These are phyloP conservation scores for Rehmannia glutinosa DNA, from an alignment of 257 asterid species.

Conservation along the genomic window DNA sequence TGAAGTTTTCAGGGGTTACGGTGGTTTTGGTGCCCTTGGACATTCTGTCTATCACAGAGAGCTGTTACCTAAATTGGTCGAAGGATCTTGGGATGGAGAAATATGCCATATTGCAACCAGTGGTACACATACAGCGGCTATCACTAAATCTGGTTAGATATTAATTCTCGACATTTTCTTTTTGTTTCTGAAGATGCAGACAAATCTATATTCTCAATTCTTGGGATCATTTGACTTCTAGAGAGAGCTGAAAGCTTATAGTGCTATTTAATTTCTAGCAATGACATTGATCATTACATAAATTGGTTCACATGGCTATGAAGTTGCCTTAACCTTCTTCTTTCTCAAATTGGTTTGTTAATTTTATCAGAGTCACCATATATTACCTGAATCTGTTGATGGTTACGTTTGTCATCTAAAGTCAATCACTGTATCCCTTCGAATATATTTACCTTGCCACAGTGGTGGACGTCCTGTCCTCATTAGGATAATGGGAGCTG, in stretches of 20 bases:
- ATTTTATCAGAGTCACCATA: not conserved
- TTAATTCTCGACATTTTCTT: not conserved
- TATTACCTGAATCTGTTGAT: not conserved
- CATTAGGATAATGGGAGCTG: not conserved
- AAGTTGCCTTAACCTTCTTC: not conserved
- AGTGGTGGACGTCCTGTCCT: not conserved
- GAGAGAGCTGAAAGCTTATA: not conserved
- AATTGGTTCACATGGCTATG: not conserved
- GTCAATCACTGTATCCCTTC: not conserved
- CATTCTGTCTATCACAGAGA: conserved; percentile 87
- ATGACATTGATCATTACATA: not conserved
- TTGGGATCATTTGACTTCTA: not conserved
- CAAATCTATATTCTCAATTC: not conserved
- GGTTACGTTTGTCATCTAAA: not conserved
- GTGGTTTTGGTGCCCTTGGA: conserved; percentile 99
- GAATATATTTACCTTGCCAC: not conserved
- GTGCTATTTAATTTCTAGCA: not conserved
- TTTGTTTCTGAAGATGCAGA: not conserved
- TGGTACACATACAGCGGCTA: conserved; percentile 92
- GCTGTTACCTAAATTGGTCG: conserved; percentile 71
- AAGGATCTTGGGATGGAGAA: conserved; percentile 76
- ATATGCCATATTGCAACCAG: conserved; percentile 75
- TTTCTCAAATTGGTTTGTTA: not conserved
- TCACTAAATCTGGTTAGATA: conserved; percentile 66
- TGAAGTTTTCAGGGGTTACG: conserved; percentile 97